A percentile compares a stretch with the other conserved stretches of the same genome.
Evolutionary conservation across 1,139 yeast genomes (phyloP).

Genomic region (Pichia sp.): DNA sequence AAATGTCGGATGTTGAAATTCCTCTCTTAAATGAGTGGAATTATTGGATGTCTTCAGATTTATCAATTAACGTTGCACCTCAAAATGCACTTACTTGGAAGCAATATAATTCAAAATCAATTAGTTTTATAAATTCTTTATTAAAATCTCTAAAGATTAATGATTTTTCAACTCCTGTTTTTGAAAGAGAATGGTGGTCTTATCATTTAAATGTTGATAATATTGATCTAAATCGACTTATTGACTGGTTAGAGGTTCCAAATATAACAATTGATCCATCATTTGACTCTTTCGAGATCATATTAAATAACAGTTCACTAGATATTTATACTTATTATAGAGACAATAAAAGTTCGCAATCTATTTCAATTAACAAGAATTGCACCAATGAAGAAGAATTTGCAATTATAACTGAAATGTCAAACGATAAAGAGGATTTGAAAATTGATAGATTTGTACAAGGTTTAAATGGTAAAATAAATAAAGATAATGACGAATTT

Average conservation of each 20-base stretch:
- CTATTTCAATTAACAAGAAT: neutral
- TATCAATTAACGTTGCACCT: slow-evolving; percentile 22
- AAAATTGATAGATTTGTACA: slow-evolving; percentile 21
- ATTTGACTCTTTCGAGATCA: slow-evolving; percentile 18
- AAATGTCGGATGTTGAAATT: neutral
- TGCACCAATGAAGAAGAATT: slow-evolving; percentile 4
- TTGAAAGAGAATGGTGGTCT: slow-evolving; percentile 23
- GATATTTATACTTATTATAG: slow-evolving; percentile 13
- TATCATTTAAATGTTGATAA: neutral
- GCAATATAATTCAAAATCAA: slow-evolving; percentile 17
- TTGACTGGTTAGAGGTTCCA: neutral
- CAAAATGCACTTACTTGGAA: slow-evolving; percentile 18
- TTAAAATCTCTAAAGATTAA: neutral
- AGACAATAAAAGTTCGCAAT: neutral
- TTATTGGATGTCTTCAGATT: slow-evolving; percentile 5
- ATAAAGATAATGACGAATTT: neutral
- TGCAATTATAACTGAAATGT: slow-evolving; percentile 21
- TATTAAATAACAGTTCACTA: slow-evolving; percentile 12
- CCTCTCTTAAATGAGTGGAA: slow-evolving; percentile 7
- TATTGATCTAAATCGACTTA: neutral
- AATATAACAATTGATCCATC: neutral
- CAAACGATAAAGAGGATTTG: neutral
- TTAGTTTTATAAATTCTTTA: slow-evolving; percentile 2
- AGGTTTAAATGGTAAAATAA: slow-evolving; percentile 17
- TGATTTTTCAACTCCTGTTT: slow-evolving; percentile 11